phyloP scores from a whole-genome alignment of 768 basidiomycete genomes.

The Trichaptum fuscoviolaceum region DNA sequence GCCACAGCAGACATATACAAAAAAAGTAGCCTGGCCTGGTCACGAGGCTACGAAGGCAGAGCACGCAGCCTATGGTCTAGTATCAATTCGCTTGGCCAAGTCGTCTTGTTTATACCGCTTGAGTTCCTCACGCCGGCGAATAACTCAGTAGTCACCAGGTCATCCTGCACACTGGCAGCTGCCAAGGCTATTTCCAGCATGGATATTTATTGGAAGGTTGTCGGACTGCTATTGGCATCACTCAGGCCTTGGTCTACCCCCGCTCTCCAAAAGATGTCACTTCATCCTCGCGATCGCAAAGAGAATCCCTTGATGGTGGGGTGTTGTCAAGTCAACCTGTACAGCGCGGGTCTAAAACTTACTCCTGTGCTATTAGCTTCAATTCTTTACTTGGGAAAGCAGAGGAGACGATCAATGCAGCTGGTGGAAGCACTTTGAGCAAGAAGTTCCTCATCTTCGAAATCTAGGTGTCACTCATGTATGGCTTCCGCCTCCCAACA shows the following conservation, averaged over 20 bases:
- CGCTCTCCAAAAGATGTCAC: conserved; percentile 54
- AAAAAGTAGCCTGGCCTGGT: too few species aligned
- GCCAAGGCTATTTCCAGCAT: conserved; percentile 5
- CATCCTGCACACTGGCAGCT: conserved; percentile 4
- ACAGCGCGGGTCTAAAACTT: conserved; percentile 1
- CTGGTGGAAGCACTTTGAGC: conserved; percentile 79
- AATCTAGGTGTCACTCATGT: conserved; percentile 72
- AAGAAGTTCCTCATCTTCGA: conserved; percentile 55
- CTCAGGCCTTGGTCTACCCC: conserved; percentile 20
- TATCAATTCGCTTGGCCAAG: not conserved
- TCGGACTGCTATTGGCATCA: not conserved
- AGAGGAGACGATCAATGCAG: conserved; percentile 44
- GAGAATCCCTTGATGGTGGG: conserved; percentile 68
- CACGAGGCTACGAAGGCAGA: not conserved
- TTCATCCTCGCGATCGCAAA: conserved; percentile 43
- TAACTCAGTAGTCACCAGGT: not conserved
- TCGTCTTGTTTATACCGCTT: not conserved
- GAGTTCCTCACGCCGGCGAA: conserved; percentile 4
- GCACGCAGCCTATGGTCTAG: not conserved
- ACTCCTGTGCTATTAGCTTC: conserved; percentile 39
- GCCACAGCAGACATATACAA: too few species aligned
- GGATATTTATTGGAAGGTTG: conserved; percentile 7
- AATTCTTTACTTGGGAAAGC: conserved; percentile 84
- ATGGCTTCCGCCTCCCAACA: conserved; percentile 83
- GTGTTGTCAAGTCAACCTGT: conserved; percentile 7